A percentile compares a stretch with the other conserved stretches of the same genome.
Evolutionary conservation across 1,284 basidiomycete species (phyloP).

Genomic region (Stygiomarasmius scandens): DNA sequence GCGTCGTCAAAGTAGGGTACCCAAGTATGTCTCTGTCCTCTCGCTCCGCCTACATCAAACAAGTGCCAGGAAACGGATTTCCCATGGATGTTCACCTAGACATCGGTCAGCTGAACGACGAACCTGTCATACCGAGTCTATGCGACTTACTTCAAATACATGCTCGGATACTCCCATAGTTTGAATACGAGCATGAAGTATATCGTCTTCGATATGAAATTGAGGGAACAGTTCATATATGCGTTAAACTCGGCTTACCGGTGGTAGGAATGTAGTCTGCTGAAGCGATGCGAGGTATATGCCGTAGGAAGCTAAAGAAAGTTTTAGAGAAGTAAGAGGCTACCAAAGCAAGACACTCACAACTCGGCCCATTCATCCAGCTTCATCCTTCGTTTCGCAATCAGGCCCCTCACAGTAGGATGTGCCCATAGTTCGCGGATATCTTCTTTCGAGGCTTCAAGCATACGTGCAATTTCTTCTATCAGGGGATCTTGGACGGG

Average conservation of each 20-base stretch:
- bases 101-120: neutral
- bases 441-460: constrained; percentile 61
- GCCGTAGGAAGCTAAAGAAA: constrained; percentile 64
- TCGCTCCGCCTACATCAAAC: constrained; percentile 80
- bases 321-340: constrained; percentile 16
- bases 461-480: constrained; percentile 59
- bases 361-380: constrained; percentile 84
- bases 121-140: neutral
- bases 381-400: constrained; percentile 68
- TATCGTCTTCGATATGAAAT: constrained; percentile 60
- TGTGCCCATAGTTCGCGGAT: constrained; percentile 72
- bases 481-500: constrained; percentile 55
- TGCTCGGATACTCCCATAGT: constrained; percentile 85
- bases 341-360: constrained; percentile 47
- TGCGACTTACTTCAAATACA: constrained; percentile 51
- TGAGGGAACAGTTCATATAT: constrained; percentile 31
- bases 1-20: constrained; percentile 83
- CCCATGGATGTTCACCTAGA: constrained; percentile 68
- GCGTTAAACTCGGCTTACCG: constrained; percentile 43
- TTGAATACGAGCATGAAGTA: constrained; percentile 80
- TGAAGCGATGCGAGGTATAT: constrained; percentile 69
- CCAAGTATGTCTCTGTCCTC: constrained; percentile 84
- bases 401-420: constrained; percentile 65
- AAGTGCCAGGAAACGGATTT: constrained; percentile 78
- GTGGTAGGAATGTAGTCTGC: constrained; percentile 71